Evolutionary conservation across 1,284 basidiomycete species (phyloP), one percentile per base, ranked within the genome.

Genomic region (Ganoderma sinense): DNA sequence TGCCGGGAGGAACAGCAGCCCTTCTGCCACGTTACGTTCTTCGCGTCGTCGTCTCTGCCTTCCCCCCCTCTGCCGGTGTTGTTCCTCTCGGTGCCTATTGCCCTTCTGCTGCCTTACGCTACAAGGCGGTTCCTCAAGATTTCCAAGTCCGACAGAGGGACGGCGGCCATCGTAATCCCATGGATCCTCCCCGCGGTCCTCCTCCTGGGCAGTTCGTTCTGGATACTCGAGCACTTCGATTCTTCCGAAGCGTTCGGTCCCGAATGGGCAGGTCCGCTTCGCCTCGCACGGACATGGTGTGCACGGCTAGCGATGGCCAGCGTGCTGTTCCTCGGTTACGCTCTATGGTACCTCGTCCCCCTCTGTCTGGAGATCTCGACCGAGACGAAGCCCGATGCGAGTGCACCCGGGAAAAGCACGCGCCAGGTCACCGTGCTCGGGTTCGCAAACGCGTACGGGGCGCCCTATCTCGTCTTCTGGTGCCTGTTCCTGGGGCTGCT

Each of bases 1-100:
- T 99, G 97, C 78, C 85, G 98, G 65, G 98, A 99, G 79, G 98
- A 99, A 79, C 97, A 99, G 80, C 92, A 94, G 60, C 92, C 95
- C 0, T 92, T 88, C 78, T 98, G 97, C 79, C 84, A 87, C 68
- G 91, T 96, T 64, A 97, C 96, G 0, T 98, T 97, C 83, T 97
- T 94, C 79, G 84, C 90, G 0, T 91, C 91, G 0, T 88, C 91
- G 0, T 88, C 90, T 1, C 81, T 90, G 2, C 87, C 93, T 1
- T 83, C 87, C 1, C 88, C 94, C 0, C 91, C 94, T 0, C 63
- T 82, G 3, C 83, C 84, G 55, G 85, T 91, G 11, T 80, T 94
- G 11, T 71, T 88, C n/a, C 79, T 90, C 11, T 82, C 86, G 4
- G 72, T 91, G 6, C 89, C 91, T 0, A 76, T 84, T 0, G 88